Conservation (phyloP, 805 yeast species). For the Candida peoriensis region DNA sequence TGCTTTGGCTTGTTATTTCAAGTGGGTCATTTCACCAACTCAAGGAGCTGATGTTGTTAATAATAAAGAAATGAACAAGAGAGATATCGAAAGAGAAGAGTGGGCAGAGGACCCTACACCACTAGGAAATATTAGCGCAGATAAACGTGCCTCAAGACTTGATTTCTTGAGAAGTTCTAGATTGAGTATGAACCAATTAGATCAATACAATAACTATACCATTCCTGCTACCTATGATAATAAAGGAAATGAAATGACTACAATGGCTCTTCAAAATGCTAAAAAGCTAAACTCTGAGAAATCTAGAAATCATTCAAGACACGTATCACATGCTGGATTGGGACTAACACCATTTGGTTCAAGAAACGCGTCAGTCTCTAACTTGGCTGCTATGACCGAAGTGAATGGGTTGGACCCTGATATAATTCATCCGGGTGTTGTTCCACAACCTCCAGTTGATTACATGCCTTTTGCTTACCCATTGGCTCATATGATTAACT, state of each 20-base stretch:
- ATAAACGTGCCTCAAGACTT: conserved; percentile 27
- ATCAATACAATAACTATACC: conserved; percentile 11
- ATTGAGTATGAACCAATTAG: conserved; percentile 24
- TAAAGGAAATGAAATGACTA: conserved; percentile 32
- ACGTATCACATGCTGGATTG: conserved; percentile 7
- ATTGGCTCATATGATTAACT: conserved; percentile 63
- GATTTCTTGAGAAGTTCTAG: conserved; percentile 34
- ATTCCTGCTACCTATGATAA: conserved; percentile 8
- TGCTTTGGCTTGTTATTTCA: conserved; percentile 80
- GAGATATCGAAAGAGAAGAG: conserved; percentile 67
- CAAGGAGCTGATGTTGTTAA: conserved; percentile 76
- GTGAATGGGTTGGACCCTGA: conserved; percentile 51
- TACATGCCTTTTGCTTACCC: conserved; percentile 87
- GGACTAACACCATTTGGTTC: conserved; percentile 19
- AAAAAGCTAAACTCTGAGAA: conserved; percentile 12
- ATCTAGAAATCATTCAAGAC: conserved; percentile 11
- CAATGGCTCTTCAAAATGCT: conserved; percentile 65
- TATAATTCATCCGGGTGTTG: conserved; percentile 67
- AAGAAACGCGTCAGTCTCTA: conserved; percentile 21
- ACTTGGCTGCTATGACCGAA: conserved; percentile 18
- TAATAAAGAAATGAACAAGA: conserved; percentile 53
- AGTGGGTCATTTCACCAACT: conserved; percentile 70
- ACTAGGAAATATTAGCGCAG: conserved; percentile 46
- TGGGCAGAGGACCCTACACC: conserved; percentile 72
- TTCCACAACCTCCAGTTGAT: conserved; percentile 86